Base-by-base conservation (phyloP, 2,329 filamentous ascomycete genomes). In the Sporothrix brunneoviolacea region DNA sequence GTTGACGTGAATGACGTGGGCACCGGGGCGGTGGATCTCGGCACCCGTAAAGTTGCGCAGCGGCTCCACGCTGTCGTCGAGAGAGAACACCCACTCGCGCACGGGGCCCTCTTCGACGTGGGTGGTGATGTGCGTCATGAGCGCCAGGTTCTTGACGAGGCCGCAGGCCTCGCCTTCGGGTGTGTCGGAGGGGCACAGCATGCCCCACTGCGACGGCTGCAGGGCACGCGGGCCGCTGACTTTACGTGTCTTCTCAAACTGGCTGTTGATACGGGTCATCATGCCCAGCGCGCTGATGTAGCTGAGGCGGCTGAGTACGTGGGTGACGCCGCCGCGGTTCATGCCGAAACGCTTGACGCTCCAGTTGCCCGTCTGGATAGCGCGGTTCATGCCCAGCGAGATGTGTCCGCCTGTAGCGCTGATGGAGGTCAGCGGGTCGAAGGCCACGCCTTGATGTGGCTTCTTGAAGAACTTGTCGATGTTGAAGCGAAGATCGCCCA, bases 91-190 rank as follows among this genome's bases (percentile, higher is more conserved):
- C 65, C 94, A 82, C 61, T 88, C 84, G 60, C 84, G 85, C 15
- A 98, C 88, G 1, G 93, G 91, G 16, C 83, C 88, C 64, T 97
- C 93, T 51, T 96, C 90, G 51, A 95, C 89, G 57, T 95, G 89
- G 2, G 93, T 98, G 1, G 93, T 98, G 60, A 98, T 97, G 63
- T 98, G 94, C 46, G 94, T 98, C 93, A 98, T 98, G 51, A 98
- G 75, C 8, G 93, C 93, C 72, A 98, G 70, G 63, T 98, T 98
- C 75, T 98, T 98, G 59, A 98, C 91, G 51, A 98, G 71, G 76
- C 93, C 93, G 70, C 93, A 98, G 10, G 93, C 91, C 72, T 98
- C 93, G 70, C 93, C 93, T 83, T 98, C 93, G 7, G 93, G 93
- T 0, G 93, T 98, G 74, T 98, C 93, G 10, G 93, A 94, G 0